Conservation (phyloP, 2,329 filamentous ascomycete species). For the Arachnomyces sp. region DNA sequence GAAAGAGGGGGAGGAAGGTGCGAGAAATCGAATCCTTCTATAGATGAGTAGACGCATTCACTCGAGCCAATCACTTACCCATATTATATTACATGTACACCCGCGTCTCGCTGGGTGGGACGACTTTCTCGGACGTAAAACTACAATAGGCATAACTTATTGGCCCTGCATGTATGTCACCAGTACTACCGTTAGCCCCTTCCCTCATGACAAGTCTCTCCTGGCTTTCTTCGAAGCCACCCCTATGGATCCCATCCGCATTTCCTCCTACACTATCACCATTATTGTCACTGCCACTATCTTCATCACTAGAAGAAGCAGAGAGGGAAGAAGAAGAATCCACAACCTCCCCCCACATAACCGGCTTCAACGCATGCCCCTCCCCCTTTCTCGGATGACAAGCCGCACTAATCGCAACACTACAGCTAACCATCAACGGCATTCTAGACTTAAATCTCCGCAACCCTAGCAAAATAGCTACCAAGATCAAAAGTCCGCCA, state of each 20-base stretch:
- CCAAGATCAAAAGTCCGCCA: constrained; percentile 10
- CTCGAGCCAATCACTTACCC: too few relatives aligned
- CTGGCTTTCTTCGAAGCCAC: too few relatives aligned
- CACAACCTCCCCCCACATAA: constrained; percentile 21
- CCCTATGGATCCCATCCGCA: too few relatives aligned
- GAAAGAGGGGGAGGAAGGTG: too few relatives aligned
- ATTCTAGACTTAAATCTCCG: constrained; percentile 17
- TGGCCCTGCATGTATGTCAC: too few relatives aligned
- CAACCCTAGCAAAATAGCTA: constrained; percentile 11
- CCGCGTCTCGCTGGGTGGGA: constrained; percentile 7
- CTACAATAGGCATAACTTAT: too few relatives aligned
- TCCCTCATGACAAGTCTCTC: too few relatives aligned
- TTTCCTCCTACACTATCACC: too few relatives aligned
- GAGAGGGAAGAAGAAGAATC: background rate
- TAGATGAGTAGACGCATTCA: too few relatives aligned
- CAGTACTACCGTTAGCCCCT: too few relatives aligned
- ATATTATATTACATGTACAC: constrained; percentile 13
- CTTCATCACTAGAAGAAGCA: constrained; percentile 1
- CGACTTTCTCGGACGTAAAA: constrained; percentile 16
- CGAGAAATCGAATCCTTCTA: too few relatives aligned
- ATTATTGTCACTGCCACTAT: constrained; percentile 8
- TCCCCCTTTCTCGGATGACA: constrained; percentile 22
- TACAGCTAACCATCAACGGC: constrained; percentile 25
- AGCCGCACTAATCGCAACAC: constrained; percentile 25
- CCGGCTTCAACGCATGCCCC: constrained; percentile 10